Percentiles rank a stretch among this genome's conserved stretches.
Evolutionary conservation across 2,329 filamentous ascomycete genomes (phyloP).

Genomic region (Aspergillus amoenus): DNA sequence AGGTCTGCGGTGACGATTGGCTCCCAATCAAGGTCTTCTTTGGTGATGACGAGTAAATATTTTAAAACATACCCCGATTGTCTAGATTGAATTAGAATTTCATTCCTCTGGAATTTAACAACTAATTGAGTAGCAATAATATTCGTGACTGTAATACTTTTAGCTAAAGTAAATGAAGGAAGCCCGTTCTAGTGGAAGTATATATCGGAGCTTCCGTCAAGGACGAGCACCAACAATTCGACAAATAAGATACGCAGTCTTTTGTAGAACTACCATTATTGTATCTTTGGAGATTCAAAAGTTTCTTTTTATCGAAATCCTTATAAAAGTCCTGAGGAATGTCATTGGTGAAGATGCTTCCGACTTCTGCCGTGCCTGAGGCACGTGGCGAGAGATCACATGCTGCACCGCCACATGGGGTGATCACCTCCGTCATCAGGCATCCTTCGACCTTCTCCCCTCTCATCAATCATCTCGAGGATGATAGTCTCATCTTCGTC

Average conservation of each 20-base stretch:
- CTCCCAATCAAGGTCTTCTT: slow-evolving; percentile 76
- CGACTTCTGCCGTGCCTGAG: slow-evolving; percentile 1
- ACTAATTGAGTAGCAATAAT: not conserved
- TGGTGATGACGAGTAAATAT: slow-evolving; percentile 70
- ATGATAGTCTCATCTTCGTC: slow-evolving; percentile 21
- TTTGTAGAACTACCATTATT: too few relatives aligned
- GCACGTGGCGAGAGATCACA: slow-evolving; percentile 21
- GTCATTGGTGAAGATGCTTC: not conserved
- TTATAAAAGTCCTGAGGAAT: not conserved
- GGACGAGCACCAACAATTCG: not conserved
- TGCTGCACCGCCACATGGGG: slow-evolving; percentile 26
- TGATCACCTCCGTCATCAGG: slow-evolving; percentile 24
- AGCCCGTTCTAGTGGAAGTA: too few relatives aligned
- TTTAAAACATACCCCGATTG: slow-evolving; percentile 3
- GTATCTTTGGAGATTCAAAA: not conserved
- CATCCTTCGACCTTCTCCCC: slow-evolving; percentile 20
- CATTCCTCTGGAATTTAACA: not conserved
- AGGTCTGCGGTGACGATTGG: slow-evolving; percentile 75
- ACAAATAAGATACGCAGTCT: too few relatives aligned
- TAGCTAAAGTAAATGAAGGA: too few relatives aligned
- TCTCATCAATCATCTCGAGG: slow-evolving; percentile 15
- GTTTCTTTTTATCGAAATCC: not conserved
- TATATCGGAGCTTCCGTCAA: not conserved
- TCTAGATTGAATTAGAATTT: not conserved
- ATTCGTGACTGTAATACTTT: too few relatives aligned